A percentile compares a stretch with the other conserved stretches of the same genome.
Evolutionary conservation across 495 filamentous ascomycete species (phyloP).

Genomic region (Penicillium nucicola): DNA sequence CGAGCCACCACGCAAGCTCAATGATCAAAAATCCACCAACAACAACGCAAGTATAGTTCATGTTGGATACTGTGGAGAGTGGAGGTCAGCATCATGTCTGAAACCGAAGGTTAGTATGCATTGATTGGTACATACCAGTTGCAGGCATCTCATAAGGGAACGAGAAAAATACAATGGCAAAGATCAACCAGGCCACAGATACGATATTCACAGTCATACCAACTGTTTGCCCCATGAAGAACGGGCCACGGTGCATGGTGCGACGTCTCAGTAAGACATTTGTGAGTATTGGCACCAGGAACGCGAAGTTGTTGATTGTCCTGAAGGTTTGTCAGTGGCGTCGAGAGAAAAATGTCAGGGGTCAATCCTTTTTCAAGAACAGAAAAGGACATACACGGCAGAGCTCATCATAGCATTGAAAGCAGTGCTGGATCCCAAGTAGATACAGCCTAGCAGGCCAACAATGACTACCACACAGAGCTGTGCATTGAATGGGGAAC

Average conservation of each 20-base stretch:
- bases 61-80: conserved; percentile 40
- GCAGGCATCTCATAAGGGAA: conserved; percentile 63
- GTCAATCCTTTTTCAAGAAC: no score
- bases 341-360: no score
- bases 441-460: conserved; percentile 65
- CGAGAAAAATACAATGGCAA: conserved; percentile 64
- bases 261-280: conserved; percentile 30
- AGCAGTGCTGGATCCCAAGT: conserved; percentile 63
- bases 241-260: conserved; percentile 35
- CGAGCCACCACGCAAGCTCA: conserved; percentile 38
- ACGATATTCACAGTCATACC: conserved; percentile 38
- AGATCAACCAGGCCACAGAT: conserved; percentile 32
- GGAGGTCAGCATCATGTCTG: no score
- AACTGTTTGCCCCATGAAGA: conserved; percentile 20
- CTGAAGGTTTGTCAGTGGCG: conserved; percentile 11
- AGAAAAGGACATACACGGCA: conserved; percentile 27
- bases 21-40: conserved; percentile 53
- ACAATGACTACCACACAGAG: conserved; percentile 55
- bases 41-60: conserved; percentile 71
- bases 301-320: conserved; percentile 37
- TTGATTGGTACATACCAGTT: conserved; percentile 16
- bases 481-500: conserved; percentile 56
- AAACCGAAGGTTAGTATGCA: not conserved
- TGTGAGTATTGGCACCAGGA: conserved; percentile 32
- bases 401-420: conserved; percentile 72